Conservation (phyloP, 208 protist genomes). For the Leishmania aethiopica region DNA sequence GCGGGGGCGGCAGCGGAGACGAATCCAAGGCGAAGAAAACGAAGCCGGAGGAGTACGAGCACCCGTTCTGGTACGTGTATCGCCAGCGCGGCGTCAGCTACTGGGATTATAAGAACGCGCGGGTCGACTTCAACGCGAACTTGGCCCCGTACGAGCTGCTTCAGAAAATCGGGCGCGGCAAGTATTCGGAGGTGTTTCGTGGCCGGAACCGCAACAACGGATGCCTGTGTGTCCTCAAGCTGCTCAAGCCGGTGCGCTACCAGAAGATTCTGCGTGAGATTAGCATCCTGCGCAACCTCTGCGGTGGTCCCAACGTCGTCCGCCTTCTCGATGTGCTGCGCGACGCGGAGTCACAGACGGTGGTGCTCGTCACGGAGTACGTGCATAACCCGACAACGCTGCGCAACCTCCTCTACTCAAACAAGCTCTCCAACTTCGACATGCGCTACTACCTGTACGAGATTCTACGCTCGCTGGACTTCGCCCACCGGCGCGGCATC, state of each 20-base stretch:
- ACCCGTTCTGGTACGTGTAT: slow-evolving; percentile 86
- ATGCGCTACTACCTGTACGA: slow-evolving; percentile 99
- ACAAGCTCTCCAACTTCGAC: slow-evolving; percentile 95
- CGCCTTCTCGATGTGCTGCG: slow-evolving; percentile 97
- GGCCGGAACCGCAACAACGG: slow-evolving; percentile 91
- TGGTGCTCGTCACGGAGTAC: slow-evolving; percentile 98
- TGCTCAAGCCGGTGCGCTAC: slow-evolving; percentile 98
- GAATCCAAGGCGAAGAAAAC: slow-evolving; percentile 22
- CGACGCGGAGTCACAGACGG: slow-evolving; percentile 95
- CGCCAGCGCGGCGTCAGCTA: slow-evolving; percentile 84
- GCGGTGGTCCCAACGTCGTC: slow-evolving; percentile 98
- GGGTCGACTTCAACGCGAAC: slow-evolving; percentile 81
- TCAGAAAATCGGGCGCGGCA: slow-evolving; percentile 96
- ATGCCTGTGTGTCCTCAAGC: slow-evolving; percentile 97
- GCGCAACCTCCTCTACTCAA: slow-evolving; percentile 94
- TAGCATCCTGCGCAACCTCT: slow-evolving; percentile 98
- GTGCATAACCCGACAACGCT: slow-evolving; percentile 97
- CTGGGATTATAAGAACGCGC: slow-evolving; percentile 93
- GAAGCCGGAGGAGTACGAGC: slow-evolving; percentile 43
- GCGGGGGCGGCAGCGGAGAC: background rate
- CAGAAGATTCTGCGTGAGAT: slow-evolving; percentile 99
- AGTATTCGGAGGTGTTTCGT: slow-evolving; percentile 99
- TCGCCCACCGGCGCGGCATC: slow-evolving; percentile 98
- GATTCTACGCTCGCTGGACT: slow-evolving; percentile 95
- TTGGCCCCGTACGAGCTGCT: slow-evolving; percentile 97